These are phyloP conservation scores for Ramicandelaber brevisporus DNA, from an alignment of 192 early-diverging fungal species.

Conservation along the genomic window DNA sequence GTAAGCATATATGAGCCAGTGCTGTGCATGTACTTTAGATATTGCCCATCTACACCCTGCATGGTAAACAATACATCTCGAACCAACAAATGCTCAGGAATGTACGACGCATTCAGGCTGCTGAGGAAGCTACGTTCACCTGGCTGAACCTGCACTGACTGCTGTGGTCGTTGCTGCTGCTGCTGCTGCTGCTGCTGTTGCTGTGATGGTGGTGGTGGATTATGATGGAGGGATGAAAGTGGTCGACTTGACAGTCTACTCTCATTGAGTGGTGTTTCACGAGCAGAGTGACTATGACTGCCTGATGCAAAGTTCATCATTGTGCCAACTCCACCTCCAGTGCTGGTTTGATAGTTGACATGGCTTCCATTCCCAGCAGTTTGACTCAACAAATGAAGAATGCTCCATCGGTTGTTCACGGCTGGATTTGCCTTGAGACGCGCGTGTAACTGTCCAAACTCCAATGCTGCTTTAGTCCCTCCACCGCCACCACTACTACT, in stretches of 20 bases:
- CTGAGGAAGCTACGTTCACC: slow-evolving; percentile 4
- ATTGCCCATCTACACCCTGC: slow-evolving; percentile 81
- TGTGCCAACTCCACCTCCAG: neutral
- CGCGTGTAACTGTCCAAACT: slow-evolving; percentile 6
- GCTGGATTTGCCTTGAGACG: slow-evolving; percentile 9
- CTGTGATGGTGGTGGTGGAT: slow-evolving; percentile 1
- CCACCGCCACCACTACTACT: slow-evolving; percentile 1
- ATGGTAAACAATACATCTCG: slow-evolving; percentile 76
- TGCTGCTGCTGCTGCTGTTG: slow-evolving; percentile 3
- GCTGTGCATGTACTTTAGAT: slow-evolving; percentile 31
- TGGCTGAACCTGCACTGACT: neutral
- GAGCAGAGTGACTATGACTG: neutral
- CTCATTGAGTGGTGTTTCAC: neutral
- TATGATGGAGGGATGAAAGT: neutral
- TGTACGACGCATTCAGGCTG: slow-evolving; percentile 13
- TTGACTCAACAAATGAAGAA: slow-evolving; percentile 9
- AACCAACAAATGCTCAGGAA: slow-evolving; percentile 34
- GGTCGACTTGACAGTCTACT: neutral
- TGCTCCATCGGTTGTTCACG: slow-evolving; percentile 13
- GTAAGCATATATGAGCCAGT: slow-evolving; percentile 24
- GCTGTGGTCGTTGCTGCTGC: slow-evolving; percentile 1
- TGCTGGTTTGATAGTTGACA: neutral
- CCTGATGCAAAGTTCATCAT: slow-evolving; percentile 2
- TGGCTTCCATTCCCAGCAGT: slow-evolving; percentile 2
- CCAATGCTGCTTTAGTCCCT: slow-evolving; percentile 7